A percentile compares a stretch with the other conserved stretches of the same genome.
Evolutionary conservation across 768 basidiomycete genomes (phyloP).

Genomic region (Macrolepiota dolichaula): DNA sequence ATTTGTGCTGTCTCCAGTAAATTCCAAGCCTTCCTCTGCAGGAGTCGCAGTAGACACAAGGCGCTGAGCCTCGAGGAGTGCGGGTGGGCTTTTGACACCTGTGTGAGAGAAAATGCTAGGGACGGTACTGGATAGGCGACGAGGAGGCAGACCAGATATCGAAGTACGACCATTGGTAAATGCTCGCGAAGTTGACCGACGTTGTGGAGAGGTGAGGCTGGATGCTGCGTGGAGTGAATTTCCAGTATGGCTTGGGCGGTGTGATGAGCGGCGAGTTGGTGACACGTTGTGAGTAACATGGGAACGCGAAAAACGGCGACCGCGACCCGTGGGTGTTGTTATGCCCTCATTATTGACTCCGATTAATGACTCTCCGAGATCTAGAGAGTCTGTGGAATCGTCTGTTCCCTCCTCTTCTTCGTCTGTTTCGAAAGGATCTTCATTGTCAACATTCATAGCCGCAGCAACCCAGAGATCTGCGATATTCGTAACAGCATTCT

Average conservation of each 20-base stretch:
- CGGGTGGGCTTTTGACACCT: constrained; percentile 76
- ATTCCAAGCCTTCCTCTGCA: constrained; percentile 29
- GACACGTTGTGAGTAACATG: constrained; percentile 11
- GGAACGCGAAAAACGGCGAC: constrained; percentile 5
- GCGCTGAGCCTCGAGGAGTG: constrained; percentile 71
- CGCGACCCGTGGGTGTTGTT: constrained; percentile 2
- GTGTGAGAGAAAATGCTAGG: constrained; percentile 84
- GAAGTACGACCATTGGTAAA: constrained; percentile 19
- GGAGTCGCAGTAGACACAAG: constrained; percentile 34
- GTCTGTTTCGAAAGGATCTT: constrained; percentile 71
- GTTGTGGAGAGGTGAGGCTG: constrained; percentile 28
- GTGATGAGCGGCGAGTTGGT: constrained; percentile 20
- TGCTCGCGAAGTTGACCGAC: constrained; percentile 8
- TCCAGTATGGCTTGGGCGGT: constrained; percentile 25
- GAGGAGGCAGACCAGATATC: constrained; percentile 20
- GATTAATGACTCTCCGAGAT: constrained; percentile 23
- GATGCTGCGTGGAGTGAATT: constrained; percentile 23
- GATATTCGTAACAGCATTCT: constrained; percentile 91
- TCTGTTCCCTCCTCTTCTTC: constrained; percentile 19
- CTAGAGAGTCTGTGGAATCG: constrained; percentile 33
- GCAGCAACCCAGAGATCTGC: constrained; percentile 98
- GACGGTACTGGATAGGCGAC: constrained; percentile 54
- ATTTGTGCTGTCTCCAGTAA: constrained; percentile 25
- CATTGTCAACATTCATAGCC: constrained; percentile 92
- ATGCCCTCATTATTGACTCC: constrained; percentile 1